Evolutionary conservation across 345 rosid species (phyloP), one percentile per base, ranked within the genome.

Genomic region (Syzygium jambos): DNA sequence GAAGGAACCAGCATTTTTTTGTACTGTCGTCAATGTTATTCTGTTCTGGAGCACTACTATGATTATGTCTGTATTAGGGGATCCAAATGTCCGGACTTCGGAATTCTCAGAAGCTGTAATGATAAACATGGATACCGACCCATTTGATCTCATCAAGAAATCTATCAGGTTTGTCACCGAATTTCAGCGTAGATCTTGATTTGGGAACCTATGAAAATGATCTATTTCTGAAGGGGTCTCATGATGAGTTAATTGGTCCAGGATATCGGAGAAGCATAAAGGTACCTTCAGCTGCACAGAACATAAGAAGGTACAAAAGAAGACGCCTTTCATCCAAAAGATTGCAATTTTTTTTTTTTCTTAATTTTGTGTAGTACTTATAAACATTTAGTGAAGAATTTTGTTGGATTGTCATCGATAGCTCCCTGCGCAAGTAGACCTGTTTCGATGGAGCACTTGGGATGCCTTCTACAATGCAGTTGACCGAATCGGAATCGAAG

Each of bases 371-470:
- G 11, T 34, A 34, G 49, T 19, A 38, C 49, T 38, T 21, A 73
- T 73, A 38, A 73, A 73, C 82, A 19, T 34, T 21, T 38, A 38
- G 78, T 68, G 78, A 30, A 68, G 78, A 68, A 68, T 68, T 30
- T 68, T 16, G 46, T 30, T 19, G 49, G 49, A 73, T 38, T 27
- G 3, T 38, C 49, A 73, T 52, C 46, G 12, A 30, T 29, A 94
- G 98, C 87, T 92, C 87, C 96, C 96, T 16, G 86, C 85, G 38
- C 94, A 93, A 90, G 83, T 95, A 87, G 95, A 95, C 89, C 92
- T 93, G 95, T 92, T 95, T 65, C 94, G 95, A 65, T 94, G 95
- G 98, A 93, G 96, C 91, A 94, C 95, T 30, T 94, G 96, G 98
- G 98, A 95, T 92, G 95, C 96, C 25, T 94, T 95, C 84, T 94